A percentile compares a stretch with the other conserved stretches of the same genome.
These are phyloP conservation scores for Casuarina glauca DNA, from an alignment of 306 rosid species.

Conservation along the genomic window DNA sequence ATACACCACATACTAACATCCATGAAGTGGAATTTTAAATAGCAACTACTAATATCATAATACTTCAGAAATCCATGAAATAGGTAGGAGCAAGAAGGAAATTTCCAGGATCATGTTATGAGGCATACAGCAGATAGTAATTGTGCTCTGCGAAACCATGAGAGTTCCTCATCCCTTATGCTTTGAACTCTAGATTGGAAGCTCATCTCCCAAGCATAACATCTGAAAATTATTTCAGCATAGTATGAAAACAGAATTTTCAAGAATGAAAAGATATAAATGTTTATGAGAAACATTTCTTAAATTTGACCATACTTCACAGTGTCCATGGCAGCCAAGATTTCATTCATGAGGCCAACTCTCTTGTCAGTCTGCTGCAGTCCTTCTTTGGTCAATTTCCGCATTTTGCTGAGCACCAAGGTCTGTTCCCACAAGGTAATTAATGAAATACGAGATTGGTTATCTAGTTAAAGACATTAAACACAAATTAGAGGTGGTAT, in stretches of 20 bases:
- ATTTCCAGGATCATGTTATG: conserved; percentile 24
- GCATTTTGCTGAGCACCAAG: conserved; percentile 62
- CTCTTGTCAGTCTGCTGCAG: conserved; percentile 78
- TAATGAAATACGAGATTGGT: neutral
- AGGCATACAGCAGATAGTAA: conserved; percentile 66
- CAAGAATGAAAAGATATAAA: conserved; percentile 3
- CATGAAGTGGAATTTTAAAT: conserved; percentile 10
- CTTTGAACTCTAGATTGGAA: conserved; percentile 67
- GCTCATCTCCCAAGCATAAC: conserved; percentile 94
- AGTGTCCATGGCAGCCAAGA: conserved; percentile 85
- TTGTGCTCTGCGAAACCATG: conserved; percentile 71
- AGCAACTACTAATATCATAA: neutral
- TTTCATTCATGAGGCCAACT: conserved; percentile 85
- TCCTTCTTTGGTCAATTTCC: conserved; percentile 70
- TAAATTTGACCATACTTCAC: conserved; percentile 61
- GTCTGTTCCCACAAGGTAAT: conserved; percentile 43
- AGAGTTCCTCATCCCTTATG: conserved; percentile 62
- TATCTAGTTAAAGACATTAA: neutral
- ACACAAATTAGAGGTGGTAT: neutral
- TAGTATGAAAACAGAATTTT: conserved; percentile 21
- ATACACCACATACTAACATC: neutral
- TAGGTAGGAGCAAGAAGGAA: neutral
- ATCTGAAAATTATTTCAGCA: conserved; percentile 56
- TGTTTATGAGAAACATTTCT: neutral
- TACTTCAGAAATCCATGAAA: neutral